phyloP scores from a whole-genome alignment of 345 rosid genomes.

The Luvunga scandens region DNA sequence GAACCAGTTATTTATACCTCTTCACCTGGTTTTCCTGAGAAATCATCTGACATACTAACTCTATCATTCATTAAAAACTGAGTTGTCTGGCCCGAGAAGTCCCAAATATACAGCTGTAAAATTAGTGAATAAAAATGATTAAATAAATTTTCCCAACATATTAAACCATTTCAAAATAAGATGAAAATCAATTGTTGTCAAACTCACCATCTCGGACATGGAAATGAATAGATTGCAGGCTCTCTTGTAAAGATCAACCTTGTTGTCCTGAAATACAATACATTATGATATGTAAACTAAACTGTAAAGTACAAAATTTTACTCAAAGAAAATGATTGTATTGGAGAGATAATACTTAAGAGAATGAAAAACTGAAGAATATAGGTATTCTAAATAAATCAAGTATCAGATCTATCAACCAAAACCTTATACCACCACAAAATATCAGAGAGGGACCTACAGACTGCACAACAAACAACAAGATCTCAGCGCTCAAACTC shows the following conservation, averaged over 20 bases:
- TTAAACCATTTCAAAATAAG: background rate
- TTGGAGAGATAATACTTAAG: slow-evolving; percentile 7
- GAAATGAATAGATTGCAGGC: slow-evolving; percentile 51
- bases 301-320: background rate
- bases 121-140: slow-evolving; percentile 3
- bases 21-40: slow-evolving; percentile 33
- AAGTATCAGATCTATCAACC: slow-evolving; percentile 15
- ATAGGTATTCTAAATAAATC: slow-evolving; percentile 1
- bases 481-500: background rate
- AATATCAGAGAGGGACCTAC: slow-evolving; percentile 5
- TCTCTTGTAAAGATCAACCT: slow-evolving; percentile 40
- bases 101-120: slow-evolving; percentile 64
- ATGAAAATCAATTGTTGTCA: background rate
- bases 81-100: slow-evolving; percentile 57
- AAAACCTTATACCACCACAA: slow-evolving; percentile 12
- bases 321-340: slow-evolving; percentile 1
- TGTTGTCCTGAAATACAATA: slow-evolving; percentile 48
- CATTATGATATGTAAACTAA: slow-evolving; percentile 2
- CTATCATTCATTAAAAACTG: slow-evolving; percentile 37
- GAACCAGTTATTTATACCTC: slow-evolving; percentile 42
- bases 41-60: slow-evolving; percentile 21
- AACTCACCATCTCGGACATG: slow-evolving; percentile 48
- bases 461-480: background rate
- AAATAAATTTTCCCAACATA: background rate
- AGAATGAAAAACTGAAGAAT: slow-evolving; percentile 2